Evolutionary conservation across 352 stramenopile genomes (phyloP).

Genomic region (Poterioochromonas sp.): DNA sequence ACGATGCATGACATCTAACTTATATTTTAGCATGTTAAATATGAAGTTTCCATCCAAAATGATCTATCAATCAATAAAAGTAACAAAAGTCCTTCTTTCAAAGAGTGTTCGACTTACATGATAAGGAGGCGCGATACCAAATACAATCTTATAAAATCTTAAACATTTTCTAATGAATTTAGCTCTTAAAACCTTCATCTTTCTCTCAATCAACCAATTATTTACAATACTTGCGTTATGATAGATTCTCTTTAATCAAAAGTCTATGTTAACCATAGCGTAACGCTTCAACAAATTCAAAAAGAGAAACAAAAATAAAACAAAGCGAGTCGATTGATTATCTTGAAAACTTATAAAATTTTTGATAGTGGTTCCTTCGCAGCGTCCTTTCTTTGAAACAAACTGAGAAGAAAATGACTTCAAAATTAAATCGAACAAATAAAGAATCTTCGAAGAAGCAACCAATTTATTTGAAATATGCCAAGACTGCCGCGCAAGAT

Average conservation of each 20-base stretch:
- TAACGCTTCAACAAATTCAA: too few relatives aligned
- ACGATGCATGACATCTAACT: constrained; percentile 42
- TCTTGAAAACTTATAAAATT: too few relatives aligned
- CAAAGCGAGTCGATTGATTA: too few relatives aligned
- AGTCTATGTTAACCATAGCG: too few relatives aligned
- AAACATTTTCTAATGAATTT: constrained; percentile 44
- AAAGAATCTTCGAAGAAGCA: constrained; percentile 10
- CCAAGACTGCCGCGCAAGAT: not conserved
- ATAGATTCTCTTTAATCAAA: too few relatives aligned
- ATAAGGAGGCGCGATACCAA: constrained; percentile 44
- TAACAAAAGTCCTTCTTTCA: not conserved
- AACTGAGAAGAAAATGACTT: too few relatives aligned
- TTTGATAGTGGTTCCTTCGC: too few relatives aligned
- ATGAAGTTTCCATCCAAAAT: constrained; percentile 49
- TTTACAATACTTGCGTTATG: too few relatives aligned
- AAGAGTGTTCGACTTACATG: constrained; percentile 39
- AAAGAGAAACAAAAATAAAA: too few relatives aligned
- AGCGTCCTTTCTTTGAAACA: too few relatives aligned
- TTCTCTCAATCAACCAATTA: too few relatives aligned
- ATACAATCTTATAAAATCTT: constrained; percentile 45
- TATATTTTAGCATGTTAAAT: constrained; percentile 40
- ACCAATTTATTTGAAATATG: constrained; percentile 31
- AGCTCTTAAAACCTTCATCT: constrained; percentile 44
- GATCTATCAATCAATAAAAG: constrained; percentile 34
- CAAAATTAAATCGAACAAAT: too few relatives aligned